Evolutionary conservation across 192 early-diverging fungal species (phyloP), one percentile per base, ranked within the genome.

Genomic region (Backusella liffmaniae): DNA sequence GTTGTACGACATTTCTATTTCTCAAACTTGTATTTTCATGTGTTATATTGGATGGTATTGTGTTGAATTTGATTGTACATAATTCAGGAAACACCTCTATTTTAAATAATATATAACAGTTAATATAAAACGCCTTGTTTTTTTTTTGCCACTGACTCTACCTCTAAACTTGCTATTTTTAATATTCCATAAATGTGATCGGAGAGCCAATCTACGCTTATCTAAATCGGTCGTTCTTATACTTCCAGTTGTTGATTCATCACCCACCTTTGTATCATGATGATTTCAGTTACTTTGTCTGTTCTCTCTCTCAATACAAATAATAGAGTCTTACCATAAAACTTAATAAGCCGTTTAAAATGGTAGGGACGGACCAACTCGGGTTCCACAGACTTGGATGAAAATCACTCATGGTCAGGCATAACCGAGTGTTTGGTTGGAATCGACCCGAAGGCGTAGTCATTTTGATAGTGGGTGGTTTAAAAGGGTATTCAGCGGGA

Each of bases 371-470:
- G 70, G 93, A 95, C 98, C 98, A 98, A 67, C 94, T 93, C 6
- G 97, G 97, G 77, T 98, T 99, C 97, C 97, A 99, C 39, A 92
- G 85, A 79, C 89, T 90, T 36, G 92, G 94, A 75, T 95, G 95
- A 83, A 97, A 98, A 87, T 98, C 96, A 76, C 92, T 94, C 97
- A 98, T 98, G 76, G 95, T 96, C 74, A 97, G 85, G 80, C 98
- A 99, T 23, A 99, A 90, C 72, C 93, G 86, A 70, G 93, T 94
- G 80, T 98, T 93, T 13, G 91, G 91, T 75, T 96, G 93, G 80
- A 99, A 99, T 37, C 98, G 92, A 66, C 96, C 96, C 51, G 86
- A 89, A 5, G 90, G 93, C 65, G 94, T 96, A 49, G 89, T 87
- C 92, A 96, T 95, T 72, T 92, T 88, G 66, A 95, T 94, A 5